Conservation (phyloP, 1,284 basidiomycete species). For the Cutaneotrichosporon sp. region DNA sequence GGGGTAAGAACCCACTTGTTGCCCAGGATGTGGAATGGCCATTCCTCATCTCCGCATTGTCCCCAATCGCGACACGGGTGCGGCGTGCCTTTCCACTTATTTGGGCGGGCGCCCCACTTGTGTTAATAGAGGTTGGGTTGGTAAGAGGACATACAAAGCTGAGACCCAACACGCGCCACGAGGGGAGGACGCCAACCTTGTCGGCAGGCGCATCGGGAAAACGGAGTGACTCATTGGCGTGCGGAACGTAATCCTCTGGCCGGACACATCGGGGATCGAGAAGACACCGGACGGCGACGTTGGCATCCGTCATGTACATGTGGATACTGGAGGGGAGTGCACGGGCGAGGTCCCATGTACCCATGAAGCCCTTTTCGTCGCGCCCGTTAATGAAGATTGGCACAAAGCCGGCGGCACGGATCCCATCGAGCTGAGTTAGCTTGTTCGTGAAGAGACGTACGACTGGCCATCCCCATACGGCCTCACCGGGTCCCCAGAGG, state of each 20-base stretch:
- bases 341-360: neutral
- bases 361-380: neutral
- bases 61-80: constrained; percentile 29
- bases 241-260: constrained; percentile 39
- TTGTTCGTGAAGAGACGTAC: neutral
- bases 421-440: neutral
- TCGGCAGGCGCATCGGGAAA: constrained; percentile 30
- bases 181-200: constrained; percentile 41
- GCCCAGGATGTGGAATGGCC: constrained; percentile 46
- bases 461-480: constrained; percentile 1
- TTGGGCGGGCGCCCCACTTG: constrained; percentile 18
- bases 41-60: constrained; percentile 27
- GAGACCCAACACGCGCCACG: constrained; percentile 42
- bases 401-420: neutral
- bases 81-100: constrained; percentile 26
- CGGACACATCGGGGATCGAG: constrained; percentile 47
- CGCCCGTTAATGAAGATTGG: neutral
- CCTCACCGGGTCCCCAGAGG: neutral
- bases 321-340: constrained; percentile 1
- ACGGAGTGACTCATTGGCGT: constrained; percentile 23
- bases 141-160: constrained; percentile 39
- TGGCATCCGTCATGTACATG: constrained; percentile 23
- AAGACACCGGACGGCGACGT: constrained; percentile 37
- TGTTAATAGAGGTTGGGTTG: neutral
- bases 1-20: constrained; percentile 46